Evolutionary conservation across 2,329 filamentous ascomycete genomes (phyloP), one percentile per base, ranked within the genome.

Genomic region (Clonostachys solani): DNA sequence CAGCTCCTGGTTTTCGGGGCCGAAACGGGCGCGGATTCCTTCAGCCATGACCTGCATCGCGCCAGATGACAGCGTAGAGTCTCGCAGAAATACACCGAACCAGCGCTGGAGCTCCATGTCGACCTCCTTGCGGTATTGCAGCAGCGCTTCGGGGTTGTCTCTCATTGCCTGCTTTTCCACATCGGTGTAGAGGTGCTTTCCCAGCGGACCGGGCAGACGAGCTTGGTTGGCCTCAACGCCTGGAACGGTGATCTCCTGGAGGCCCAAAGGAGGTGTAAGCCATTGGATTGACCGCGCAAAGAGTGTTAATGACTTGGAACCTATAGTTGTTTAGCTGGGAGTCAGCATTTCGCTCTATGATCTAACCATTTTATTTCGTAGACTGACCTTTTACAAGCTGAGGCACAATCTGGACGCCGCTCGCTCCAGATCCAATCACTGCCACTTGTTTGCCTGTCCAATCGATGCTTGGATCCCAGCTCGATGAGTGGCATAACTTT

Each of bases 351-450:
- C 54, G 55, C 3, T 56, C 53, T 4, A 58, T 16, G 17, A 40
- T 33, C 17, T 12, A 15, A 4, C 0, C 10, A 10, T 55, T 35
- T 12, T 4, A 12, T 45, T 19, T 23, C n/a, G 15, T 13, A 33
- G 5, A 41, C 45, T 43, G 16, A 42, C 29, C 65, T 9, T 38
- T 23, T 6, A 36, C 40, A 19, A 40, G 18, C 15, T n/a, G 65
- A 3, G 77, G 72, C 10, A 79, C 56, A 23, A 81, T 63, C 51
- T 82, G 78, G 15, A 81, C 68, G 1, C 75, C 77, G 1, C 75
- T 77, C 17, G 77, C 69, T 5, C 77, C 77, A 45, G 77, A 80
- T 9, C 78, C 78, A 45, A 82, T 78, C 15, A 83, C 65, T 3
- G 72, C 76, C 7, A 81, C 71, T 1, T 63, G 68, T 56, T 80